phyloP scores from a whole-genome alignment of 768 basidiomycete genomes.

The Leccinum broughii region DNA sequence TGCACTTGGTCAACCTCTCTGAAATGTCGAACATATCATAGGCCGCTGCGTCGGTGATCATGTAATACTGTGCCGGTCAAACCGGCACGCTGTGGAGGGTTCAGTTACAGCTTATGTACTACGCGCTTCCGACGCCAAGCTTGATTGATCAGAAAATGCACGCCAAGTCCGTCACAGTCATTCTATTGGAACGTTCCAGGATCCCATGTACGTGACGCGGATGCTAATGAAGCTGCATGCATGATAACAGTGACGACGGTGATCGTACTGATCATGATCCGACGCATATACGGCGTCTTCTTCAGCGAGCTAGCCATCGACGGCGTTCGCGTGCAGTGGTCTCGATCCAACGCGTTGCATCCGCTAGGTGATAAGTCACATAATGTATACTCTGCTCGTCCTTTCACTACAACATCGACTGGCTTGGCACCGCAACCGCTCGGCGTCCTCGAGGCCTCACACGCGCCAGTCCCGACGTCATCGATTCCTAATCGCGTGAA shows the following conservation, averaged over 20 bases:
- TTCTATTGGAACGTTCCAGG: not conserved
- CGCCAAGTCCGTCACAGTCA: too few species aligned
- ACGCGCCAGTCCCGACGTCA: constrained; percentile 2
- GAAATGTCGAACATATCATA: not conserved
- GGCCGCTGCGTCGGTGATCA: not conserved
- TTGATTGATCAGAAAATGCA: too few species aligned
- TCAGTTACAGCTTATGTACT: not conserved
- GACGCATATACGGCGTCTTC: not conserved
- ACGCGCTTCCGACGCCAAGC: not conserved
- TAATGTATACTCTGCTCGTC: not conserved
- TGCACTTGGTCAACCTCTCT: not conserved
- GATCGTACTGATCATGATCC: constrained; percentile 1
- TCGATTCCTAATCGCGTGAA: not conserved
- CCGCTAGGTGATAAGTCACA: not conserved
- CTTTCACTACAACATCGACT: not conserved
- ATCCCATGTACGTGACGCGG: not conserved
- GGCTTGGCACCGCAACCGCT: not conserved
- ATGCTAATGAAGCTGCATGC: not conserved
- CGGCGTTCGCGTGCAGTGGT: not conserved
- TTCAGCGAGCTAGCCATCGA: not conserved
- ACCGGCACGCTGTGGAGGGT: not conserved
- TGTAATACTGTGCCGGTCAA: not conserved
- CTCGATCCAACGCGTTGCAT: not conserved
- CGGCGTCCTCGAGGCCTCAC: not conserved
- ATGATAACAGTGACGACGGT: not conserved